Evolutionary conservation across 257 asterid genomes (phyloP).

Genomic region (Ilex aquifolium): DNA sequence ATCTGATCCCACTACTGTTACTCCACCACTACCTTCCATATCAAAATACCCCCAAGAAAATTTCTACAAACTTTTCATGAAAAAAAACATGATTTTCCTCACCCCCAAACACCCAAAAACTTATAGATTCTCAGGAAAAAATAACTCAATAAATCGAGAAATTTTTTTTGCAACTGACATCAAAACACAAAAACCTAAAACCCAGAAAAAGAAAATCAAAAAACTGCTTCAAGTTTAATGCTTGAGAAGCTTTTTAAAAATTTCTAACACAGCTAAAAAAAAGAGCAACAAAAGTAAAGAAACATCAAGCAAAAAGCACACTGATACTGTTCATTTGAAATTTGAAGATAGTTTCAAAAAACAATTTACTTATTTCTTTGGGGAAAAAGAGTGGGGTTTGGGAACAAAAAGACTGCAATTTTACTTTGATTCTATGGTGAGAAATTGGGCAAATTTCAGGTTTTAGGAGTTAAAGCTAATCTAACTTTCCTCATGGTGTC

Average conservation of each 20-base stretch:
- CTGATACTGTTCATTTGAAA: constrained; percentile 12
- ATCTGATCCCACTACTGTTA: constrained; percentile 89
- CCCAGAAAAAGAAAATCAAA: constrained; percentile 20
- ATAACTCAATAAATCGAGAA: not conserved
- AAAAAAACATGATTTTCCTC: constrained; percentile 24
- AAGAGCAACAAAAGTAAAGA: constrained; percentile 5
- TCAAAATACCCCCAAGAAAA: constrained; percentile 1
- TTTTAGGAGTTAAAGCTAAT: constrained; percentile 31
- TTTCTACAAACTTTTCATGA: constrained; percentile 15
- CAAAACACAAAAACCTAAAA: constrained; percentile 9
- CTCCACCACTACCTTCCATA: constrained; percentile 63
- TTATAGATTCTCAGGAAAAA: not conserved
- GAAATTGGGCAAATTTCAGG: constrained; percentile 38
- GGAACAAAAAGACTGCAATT: constrained; percentile 30
- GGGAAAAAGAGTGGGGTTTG: constrained; percentile 12
- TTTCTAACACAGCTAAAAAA: constrained; percentile 14
- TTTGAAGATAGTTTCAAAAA: not conserved
- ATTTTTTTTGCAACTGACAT: too few relatives aligned
- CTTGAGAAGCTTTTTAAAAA: constrained; percentile 17
- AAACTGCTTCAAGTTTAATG: constrained; percentile 19
- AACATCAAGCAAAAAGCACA: constrained; percentile 22
- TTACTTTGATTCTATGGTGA: constrained; percentile 19
- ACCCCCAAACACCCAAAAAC: constrained; percentile 9
- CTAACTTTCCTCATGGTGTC: constrained; percentile 53
- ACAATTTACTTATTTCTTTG: not conserved